These are phyloP conservation scores for Kodamaea plutei DNA, from an alignment of 1,139 yeast genomes.

Conservation along the genomic window DNA sequence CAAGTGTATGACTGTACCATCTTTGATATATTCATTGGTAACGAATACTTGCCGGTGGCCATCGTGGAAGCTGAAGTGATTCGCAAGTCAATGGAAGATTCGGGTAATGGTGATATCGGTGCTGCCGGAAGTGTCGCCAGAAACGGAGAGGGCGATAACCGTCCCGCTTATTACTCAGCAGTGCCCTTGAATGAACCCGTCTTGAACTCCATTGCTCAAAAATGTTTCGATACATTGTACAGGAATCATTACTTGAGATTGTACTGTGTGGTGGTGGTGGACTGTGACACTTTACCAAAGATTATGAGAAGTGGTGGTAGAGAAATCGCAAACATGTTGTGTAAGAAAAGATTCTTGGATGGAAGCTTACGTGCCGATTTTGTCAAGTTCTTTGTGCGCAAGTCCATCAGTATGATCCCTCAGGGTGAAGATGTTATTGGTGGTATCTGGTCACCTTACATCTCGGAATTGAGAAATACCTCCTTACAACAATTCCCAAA, in stretches of 20 bases:
- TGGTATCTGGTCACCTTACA: slow-evolving; percentile 80
- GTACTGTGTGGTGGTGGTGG: slow-evolving; percentile 77
- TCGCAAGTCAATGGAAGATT: slow-evolving; percentile 27
- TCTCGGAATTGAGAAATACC: slow-evolving; percentile 54
- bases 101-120: slow-evolving; percentile 10
- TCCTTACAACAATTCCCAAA: slow-evolving; percentile 39
- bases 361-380: slow-evolving; percentile 75
- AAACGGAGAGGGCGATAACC: slow-evolving; percentile 12
- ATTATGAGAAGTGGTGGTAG: slow-evolving; percentile 78
- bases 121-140: slow-evolving; percentile 17
- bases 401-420: slow-evolving; percentile 65
- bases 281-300: slow-evolving; percentile 80
- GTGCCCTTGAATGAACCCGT: slow-evolving; percentile 52
- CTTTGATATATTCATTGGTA: slow-evolving; percentile 81
- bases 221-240: slow-evolving; percentile 65
- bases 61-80: slow-evolving; percentile 84
- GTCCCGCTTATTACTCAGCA: slow-evolving; percentile 21
- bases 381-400: slow-evolving; percentile 72
- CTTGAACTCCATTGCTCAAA: slow-evolving; percentile 70
- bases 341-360: slow-evolving; percentile 73
- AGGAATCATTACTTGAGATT: slow-evolving; percentile 73
- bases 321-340: slow-evolving; percentile 91
- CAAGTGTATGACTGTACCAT: slow-evolving; percentile 88
- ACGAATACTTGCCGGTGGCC: slow-evolving; percentile 82
- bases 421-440: slow-evolving; percentile 77